These are phyloP conservation scores for Phaseolus coccineus DNA, from an alignment of 331 rosid species.

Conservation along the genomic window DNA sequence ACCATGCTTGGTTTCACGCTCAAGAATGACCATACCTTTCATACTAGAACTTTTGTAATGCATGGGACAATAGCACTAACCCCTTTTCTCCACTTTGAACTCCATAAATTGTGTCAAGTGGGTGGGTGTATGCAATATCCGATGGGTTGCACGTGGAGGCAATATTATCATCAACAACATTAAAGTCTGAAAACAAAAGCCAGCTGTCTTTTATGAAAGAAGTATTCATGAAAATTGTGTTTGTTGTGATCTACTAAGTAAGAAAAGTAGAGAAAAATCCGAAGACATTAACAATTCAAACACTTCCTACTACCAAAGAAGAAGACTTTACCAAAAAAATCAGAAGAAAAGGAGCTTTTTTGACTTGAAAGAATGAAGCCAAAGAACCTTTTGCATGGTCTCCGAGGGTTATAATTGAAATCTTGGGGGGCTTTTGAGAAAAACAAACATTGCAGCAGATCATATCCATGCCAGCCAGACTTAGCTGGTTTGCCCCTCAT, in stretches of 20 bases:
- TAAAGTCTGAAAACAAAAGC: constrained; percentile 50
- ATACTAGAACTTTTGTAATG: constrained; percentile 38
- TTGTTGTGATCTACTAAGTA: constrained; percentile 55
- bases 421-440: constrained; percentile 75
- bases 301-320: constrained; percentile 41
- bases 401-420: constrained; percentile 78
- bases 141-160: constrained; percentile 70
- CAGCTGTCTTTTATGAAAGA: constrained; percentile 59
- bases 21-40: constrained; percentile 30
- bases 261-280: constrained; percentile 40
- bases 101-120: constrained; percentile 54
- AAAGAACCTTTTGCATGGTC: constrained; percentile 95
- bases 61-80: constrained; percentile 45
- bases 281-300: constrained; percentile 46
- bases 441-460: constrained; percentile 55
- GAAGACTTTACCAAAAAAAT: constrained; percentile 42
- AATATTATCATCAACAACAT: constrained; percentile 45
- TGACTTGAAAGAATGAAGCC: constrained; percentile 64
- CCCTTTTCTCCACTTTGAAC: constrained; percentile 43
- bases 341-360: constrained; percentile 57
- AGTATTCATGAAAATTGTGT: constrained; percentile 42
- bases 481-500: constrained; percentile 62
- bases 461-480: constrained; percentile 69
- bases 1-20: constrained; percentile 37
- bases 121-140: constrained; percentile 48